These are phyloP conservation scores for Neckera pumila DNA, from an alignment of 225 moss, liverwort and hornwort species.

Conservation along the genomic window DNA sequence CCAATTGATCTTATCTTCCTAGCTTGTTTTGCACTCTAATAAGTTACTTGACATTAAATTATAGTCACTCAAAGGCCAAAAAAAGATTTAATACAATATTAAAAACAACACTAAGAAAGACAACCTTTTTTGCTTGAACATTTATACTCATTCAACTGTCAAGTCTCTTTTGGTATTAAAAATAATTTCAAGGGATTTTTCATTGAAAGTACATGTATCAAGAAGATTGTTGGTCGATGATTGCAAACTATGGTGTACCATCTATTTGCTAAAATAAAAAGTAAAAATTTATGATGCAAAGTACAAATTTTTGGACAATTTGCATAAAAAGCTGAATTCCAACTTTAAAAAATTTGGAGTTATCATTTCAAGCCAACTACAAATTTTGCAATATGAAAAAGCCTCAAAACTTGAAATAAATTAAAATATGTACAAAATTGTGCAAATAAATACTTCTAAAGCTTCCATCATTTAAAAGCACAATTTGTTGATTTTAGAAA, in stretches of 20 bases:
- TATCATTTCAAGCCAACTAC: too few relatives aligned
- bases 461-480: background rate
- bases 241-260: rapidly evolving
- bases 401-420: background rate
- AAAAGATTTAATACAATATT: background rate
- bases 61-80: background rate
- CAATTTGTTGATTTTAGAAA: rapidly evolving
- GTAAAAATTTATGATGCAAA: background rate
- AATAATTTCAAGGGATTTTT: background rate
- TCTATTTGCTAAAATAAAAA: too few relatives aligned
- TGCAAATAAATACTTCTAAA: background rate
- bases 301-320: background rate
- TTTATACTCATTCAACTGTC: background rate
- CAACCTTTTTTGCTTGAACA: background rate
- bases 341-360: rapidly evolving
- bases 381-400: background rate
- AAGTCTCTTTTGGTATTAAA: background rate
- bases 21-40: background rate
- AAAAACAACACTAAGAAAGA: background rate
- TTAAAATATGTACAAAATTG: background rate
- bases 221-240: background rate
- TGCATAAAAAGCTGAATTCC: background rate
- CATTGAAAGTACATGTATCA: background rate
- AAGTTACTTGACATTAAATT: background rate
- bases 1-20: background rate